Base-by-base conservation (phyloP, 2,329 filamentous ascomycete genomes). In the Cylindrodendrum hubeiense region DNA sequence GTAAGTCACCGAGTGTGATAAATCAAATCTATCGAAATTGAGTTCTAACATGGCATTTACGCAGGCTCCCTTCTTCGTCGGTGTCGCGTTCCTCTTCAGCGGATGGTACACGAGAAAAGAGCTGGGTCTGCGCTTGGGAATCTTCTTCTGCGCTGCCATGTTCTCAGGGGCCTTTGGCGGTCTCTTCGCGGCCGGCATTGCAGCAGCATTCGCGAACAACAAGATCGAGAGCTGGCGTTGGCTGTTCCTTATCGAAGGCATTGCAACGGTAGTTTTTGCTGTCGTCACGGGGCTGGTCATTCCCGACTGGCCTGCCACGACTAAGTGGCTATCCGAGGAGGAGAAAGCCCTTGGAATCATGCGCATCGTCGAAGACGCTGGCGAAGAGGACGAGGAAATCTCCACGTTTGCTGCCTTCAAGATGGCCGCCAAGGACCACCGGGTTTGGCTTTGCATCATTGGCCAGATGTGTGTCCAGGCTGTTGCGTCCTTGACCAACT, bases 141-240 rank as follows among this genome's bases (percentile, higher is more conserved):
- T 80, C 7, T 76, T 81, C 49, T 81, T 78, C 57, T 75, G 70
- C 21, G 74, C 78, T 2, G 76, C 76, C 4, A 75, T 77, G 34
- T 61, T 78, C 3, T 75, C 77, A 0, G 82, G 82, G 9, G 82
- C 82, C 9, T 84, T 85, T 64, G 81, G 78, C 0, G 83, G 83
- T 1, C 76, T 85, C 5, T 73, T 85, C 1, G 82, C 82, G 0
- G 80, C 76, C 58, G 81, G 73, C 0, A 84, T 85, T 52, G 75
- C 77, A n/a, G 78, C 75, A 60, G 67, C 61, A 2, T 67, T 69
- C 28, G 52, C 46, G 19, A 26, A 67, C 37, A 66, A 67, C 26
- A 55, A 37, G 4, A 67, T 70, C 2, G 60, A 67, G 17, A 57
- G 51, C 30, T 68, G 66, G 66, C 56, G 66, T 15, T 68, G 66